phyloP scores from a whole-genome alignment of 2,329 filamentous ascomycete species.

The Nemania serpens region DNA sequence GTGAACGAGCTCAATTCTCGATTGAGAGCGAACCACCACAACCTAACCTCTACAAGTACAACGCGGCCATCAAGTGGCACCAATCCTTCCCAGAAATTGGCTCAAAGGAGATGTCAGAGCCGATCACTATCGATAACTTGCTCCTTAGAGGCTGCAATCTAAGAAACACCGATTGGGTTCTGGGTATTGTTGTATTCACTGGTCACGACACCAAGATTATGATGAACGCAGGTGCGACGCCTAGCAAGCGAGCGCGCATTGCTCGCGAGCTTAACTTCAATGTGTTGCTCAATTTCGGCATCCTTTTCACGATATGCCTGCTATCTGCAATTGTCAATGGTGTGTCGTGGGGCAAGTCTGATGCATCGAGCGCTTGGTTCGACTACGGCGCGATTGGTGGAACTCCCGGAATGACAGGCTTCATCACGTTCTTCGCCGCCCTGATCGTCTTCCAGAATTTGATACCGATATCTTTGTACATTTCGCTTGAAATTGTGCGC shows the following conservation, averaged over 20 bases:
- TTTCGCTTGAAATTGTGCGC: conserved; percentile 93
- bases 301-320: conserved; percentile 88
- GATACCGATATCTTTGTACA: conserved; percentile 97
- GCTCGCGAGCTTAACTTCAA: conserved; percentile 96
- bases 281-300: conserved; percentile 92
- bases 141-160: conserved; percentile 91
- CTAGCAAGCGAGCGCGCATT: conserved; percentile 89
- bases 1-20: conserved; percentile 83
- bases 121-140: conserved; percentile 93
- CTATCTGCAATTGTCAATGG: conserved; percentile 85
- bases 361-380: conserved; percentile 79
- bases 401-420: conserved; percentile 76
- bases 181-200: conserved; percentile 92
- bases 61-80: conserved; percentile 83
- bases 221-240: conserved; percentile 96
- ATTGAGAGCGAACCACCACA: conserved; percentile 92
- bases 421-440: conserved; percentile 96
- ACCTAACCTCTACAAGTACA: conserved; percentile 94
- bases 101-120: conserved; percentile 81
- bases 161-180: conserved; percentile 93
- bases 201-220: conserved; percentile 98
- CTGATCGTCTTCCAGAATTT: conserved; percentile 97
- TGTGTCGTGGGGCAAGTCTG: conserved; percentile 73
- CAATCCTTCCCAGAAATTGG: conserved; percentile 70
- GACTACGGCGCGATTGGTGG: conserved; percentile 84